These are phyloP conservation scores for Beauveria asiatica DNA, from an alignment of 2,329 filamentous ascomycete genomes.

Conservation along the genomic window DNA sequence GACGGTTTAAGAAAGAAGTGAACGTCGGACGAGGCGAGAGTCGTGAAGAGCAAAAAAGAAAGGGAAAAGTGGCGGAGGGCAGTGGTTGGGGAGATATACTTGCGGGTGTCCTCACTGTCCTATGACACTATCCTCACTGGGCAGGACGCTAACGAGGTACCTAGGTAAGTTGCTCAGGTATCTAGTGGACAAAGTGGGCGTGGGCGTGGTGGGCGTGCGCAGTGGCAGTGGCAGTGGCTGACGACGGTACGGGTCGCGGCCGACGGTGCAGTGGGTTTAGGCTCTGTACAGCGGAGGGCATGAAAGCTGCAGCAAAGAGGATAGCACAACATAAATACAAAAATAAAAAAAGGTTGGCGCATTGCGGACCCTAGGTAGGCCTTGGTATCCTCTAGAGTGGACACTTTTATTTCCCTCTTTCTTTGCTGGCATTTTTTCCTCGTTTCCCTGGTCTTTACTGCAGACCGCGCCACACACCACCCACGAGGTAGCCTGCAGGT, in stretches of 20 bases:
- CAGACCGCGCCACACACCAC: neutral
- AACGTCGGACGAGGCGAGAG: slow-evolving; percentile 45
- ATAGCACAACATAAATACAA: neutral
- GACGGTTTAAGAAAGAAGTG: slow-evolving; percentile 37
- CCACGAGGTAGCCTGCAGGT: slow-evolving; percentile 1
- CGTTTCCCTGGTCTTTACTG: neutral
- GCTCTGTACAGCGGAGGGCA: neutral
- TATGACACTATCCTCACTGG: neutral
- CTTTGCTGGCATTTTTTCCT: neutral
- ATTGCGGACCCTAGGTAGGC: neutral
- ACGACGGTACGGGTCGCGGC: neutral
- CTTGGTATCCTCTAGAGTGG: neutral
- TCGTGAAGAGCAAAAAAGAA: slow-evolving; percentile 43
- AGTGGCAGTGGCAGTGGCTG: neutral
- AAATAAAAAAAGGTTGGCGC: neutral
- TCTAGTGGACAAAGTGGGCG: too few species aligned
- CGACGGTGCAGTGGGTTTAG: neutral
- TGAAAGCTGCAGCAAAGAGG: neutral
- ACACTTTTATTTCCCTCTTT: neutral
- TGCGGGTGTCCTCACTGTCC: slow-evolving; percentile 27
- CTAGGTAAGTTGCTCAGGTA: too few species aligned
- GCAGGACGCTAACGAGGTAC: neutral
- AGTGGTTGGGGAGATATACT: slow-evolving; percentile 28
- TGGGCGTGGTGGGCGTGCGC: neutral
- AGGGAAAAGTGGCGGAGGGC: slow-evolving; percentile 35